A percentile compares a stretch with the other conserved stretches of the same genome.
phyloP scores from a whole-genome alignment of 208 protist genomes.

The Trichomonas gallinae region DNA sequence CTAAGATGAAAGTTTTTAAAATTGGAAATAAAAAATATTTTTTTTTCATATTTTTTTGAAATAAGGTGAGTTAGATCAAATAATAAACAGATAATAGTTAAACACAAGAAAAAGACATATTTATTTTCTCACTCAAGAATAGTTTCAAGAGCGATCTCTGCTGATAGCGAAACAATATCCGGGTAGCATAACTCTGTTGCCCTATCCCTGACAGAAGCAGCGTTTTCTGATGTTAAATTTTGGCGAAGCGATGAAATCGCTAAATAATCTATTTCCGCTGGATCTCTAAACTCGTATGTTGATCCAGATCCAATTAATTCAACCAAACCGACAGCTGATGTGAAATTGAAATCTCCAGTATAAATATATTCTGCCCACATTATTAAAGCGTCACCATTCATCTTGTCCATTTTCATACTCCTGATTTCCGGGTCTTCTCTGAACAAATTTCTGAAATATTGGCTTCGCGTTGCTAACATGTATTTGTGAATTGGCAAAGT shows the following conservation, averaged over 20 bases:
- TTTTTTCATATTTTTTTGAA: too few relatives aligned
- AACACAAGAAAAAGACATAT: too few relatives aligned
- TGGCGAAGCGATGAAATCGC: neutral
- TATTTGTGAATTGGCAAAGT: neutral
- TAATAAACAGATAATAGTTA: too few relatives aligned
- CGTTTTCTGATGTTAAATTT: neutral
- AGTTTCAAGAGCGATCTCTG: neutral
- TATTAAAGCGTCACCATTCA: neutral
- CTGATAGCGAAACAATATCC: neutral
- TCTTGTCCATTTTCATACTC: neutral
- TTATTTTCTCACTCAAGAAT: neutral
- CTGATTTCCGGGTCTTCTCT: neutral
- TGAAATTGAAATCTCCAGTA: neutral
- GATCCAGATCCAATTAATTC: neutral
- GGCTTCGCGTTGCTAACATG: neutral
- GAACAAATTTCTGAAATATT: neutral
- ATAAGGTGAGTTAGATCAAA: too few relatives aligned
- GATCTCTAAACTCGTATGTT: neutral
- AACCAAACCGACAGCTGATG: neutral
- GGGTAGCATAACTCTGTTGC: neutral
- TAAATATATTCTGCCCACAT: neutral
- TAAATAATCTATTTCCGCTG: neutral
- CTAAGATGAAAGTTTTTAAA: too few relatives aligned
- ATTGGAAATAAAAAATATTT: too few relatives aligned
- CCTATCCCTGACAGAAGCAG: neutral